phyloP scores from a whole-genome alignment of 176 grass and related monocot genomes.

The Musa acuminata region DNA sequence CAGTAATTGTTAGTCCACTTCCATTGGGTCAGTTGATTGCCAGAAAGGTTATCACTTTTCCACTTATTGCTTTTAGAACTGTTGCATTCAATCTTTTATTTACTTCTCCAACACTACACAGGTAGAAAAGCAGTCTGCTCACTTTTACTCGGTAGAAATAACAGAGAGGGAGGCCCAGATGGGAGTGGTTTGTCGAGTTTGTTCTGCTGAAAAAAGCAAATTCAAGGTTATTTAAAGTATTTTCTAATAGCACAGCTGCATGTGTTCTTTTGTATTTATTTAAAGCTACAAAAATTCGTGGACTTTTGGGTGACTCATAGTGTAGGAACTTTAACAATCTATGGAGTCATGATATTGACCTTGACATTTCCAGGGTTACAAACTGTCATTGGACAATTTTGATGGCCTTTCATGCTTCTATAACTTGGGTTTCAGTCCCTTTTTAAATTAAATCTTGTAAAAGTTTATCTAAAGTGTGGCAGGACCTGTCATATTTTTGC shows the following conservation, averaged over 20 bases:
- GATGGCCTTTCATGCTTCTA: no score
- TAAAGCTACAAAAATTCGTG: background rate
- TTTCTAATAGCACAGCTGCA: constrained; percentile 3
- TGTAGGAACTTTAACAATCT: background rate
- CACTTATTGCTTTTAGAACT: background rate
- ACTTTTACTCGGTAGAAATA: constrained; percentile 93
- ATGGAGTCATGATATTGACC: background rate
- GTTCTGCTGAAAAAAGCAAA: constrained; percentile 85
- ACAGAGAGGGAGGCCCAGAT: constrained; percentile 66
- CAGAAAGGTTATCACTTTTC: constrained; percentile 52
- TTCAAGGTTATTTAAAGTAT: constrained; percentile 60
- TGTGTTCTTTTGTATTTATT: background rate
- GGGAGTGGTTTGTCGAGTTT: constrained; percentile 81
- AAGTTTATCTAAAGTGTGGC: no score
- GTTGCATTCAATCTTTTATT: constrained; percentile 19
- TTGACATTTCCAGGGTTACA: no score
- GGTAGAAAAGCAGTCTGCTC: constrained; percentile 96
- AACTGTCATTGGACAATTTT: no score
- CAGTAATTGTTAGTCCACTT: constrained; percentile 58
- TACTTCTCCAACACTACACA: constrained; percentile 5
- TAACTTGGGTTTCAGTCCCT: no score
- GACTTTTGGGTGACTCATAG: background rate
- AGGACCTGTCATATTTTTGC: no score
- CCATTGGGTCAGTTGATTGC: constrained; percentile 52
- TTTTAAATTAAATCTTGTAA: no score